Evolutionary conservation across 441 rosid species (phyloP), one percentile per base, ranked within the genome.

Genomic region (Erysimum cheiri): DNA sequence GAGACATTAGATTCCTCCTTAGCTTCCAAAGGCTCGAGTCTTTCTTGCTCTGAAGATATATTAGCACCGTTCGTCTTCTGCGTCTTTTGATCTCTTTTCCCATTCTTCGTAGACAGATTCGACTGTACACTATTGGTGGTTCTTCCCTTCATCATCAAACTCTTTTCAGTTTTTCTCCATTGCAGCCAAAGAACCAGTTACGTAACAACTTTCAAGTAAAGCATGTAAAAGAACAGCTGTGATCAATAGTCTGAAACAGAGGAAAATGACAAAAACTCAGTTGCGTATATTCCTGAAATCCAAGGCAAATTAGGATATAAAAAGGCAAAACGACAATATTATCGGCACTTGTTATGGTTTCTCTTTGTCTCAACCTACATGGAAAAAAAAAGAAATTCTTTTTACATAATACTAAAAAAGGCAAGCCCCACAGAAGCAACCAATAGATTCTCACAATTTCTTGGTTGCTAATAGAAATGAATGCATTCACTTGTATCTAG

Each of bases 71-170:
- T 74, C 5, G 9, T 43, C 58, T 74, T 60, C 14, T 35, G 56
- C 41, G 26, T 5, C 73, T 43, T 74, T 54, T 60, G 64, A 44
- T 68, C 73, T 74, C 69, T 74, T 60, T 48, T 74, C 19, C 78
- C 73, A 37, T 68, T 67, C 39, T 74, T 61, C 0, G 11, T 19
- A 54, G 64, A 43, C 43, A 19, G 64, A 26, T 74, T 74, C 36
- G 43, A 28, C 52, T 17, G 69, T 0, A 36, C 15, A 61, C 9
- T 60, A 7, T 36, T 74, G 8, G 49, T 6, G 54, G 73, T 36
- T 74, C 52, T 54, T 54, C 69, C 73, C 44, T 74, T 74, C 73
- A 74, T 68, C 64, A 54, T 61, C 68, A 59, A 46, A 33, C 48
- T 56, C 9, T 22, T 29, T 37, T 67, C 37, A 48, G 3, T 2